A percentile compares a stretch with the other conserved stretches of the same genome.
Evolutionary conservation across 176 grass and related monocot species (phyloP).

Genomic region (Aegilops longissima): DNA sequence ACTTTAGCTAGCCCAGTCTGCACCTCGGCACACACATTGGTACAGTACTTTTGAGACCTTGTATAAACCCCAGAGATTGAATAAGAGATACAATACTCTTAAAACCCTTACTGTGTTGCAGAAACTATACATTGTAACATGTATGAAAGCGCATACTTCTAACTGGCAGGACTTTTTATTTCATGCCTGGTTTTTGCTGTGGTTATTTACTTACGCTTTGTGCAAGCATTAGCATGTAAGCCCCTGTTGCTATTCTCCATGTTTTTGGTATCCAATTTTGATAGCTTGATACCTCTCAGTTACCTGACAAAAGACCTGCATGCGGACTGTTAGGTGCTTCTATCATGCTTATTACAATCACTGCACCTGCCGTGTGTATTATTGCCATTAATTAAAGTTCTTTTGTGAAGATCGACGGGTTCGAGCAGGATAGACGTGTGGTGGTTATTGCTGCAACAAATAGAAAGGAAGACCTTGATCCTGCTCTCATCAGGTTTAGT

Average conservation of each 20-base stretch:
- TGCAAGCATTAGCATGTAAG: not conserved
- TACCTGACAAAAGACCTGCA: not conserved
- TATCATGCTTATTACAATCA: conserved; percentile 15
- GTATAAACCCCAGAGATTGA: not conserved
- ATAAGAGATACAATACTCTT: not conserved
- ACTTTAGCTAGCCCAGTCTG: not conserved
- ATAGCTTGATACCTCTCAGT: not conserved
- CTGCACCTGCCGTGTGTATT: not conserved
- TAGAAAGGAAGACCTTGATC: conserved; percentile 96
- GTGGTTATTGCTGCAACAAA: conserved; percentile 98
- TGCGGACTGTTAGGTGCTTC: not conserved
- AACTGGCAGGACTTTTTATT: not conserved
- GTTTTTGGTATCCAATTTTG: conserved; percentile 2
- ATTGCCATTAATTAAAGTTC: conserved; percentile 2
- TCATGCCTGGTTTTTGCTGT: not conserved
- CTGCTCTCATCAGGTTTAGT: conserved; percentile 85
- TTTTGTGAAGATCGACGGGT: conserved; percentile 88
- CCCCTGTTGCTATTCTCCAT: not conserved
- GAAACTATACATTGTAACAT: not conserved
- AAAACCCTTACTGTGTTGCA: not conserved
- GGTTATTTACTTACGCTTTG: conserved; percentile 2
- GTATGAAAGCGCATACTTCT: not conserved
- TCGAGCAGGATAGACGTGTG: conserved; percentile 80
- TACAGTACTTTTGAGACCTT: not conserved
- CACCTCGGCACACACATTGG: not conserved